Conservation (phyloP, 495 filamentous ascomycete species). For the Neurospora sp. region DNA sequence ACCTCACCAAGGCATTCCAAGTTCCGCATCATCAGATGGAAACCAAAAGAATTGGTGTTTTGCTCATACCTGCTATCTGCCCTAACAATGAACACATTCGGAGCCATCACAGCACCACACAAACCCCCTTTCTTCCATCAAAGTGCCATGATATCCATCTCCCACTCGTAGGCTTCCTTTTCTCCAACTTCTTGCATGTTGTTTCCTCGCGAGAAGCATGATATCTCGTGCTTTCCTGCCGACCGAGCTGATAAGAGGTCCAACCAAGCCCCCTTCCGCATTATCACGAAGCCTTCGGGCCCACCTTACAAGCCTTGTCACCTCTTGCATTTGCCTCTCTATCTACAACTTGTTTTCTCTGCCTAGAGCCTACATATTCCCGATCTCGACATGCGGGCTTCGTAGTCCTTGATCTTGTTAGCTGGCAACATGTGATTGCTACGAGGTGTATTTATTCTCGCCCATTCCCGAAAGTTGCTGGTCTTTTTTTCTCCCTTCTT, state of each 20-base stretch:
- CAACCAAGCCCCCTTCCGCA: not conserved
- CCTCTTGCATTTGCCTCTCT: not conserved
- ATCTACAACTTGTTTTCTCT: not conserved
- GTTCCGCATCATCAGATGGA: not conserved
- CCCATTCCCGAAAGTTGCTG: not conserved
- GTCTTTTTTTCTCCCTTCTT: not conserved
- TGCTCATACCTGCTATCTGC: not conserved
- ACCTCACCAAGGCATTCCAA: not conserved
- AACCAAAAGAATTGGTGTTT: not conserved
- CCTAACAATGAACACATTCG: not conserved
- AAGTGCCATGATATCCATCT: not conserved
- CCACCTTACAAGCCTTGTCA: not conserved
- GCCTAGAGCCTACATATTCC: not conserved
- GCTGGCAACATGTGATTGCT: not conserved
- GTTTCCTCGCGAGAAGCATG: not conserved
- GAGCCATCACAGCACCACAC: not conserved
- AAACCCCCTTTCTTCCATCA: not conserved
- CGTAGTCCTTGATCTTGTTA: not conserved
- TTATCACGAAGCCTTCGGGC: not conserved
- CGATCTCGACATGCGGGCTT: not conserved
- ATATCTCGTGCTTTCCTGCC: not conserved
- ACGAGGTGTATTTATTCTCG: not conserved
- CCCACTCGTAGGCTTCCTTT: not conserved
- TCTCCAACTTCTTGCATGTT: not conserved
- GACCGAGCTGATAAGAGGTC: not conserved